Evolutionary conservation across 345 rosid genomes (phyloP).

Genomic region (Linum lewisii): DNA sequence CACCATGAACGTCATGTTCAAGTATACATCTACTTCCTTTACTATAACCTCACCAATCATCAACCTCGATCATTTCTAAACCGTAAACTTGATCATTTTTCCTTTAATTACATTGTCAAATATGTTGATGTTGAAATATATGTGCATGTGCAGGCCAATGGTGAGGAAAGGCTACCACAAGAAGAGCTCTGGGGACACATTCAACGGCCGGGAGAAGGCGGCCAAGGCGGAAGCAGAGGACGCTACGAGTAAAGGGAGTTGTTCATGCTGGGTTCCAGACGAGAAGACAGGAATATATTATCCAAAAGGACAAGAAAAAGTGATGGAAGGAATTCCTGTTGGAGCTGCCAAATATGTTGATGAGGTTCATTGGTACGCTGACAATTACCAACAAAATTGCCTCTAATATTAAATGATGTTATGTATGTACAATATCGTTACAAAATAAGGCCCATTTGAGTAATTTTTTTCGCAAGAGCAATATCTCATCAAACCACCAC

Average conservation of each 20-base stretch:
- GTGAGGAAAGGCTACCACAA: constrained; percentile 1
- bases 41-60: not conserved
- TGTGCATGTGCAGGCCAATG: constrained; percentile 3
- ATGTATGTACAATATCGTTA: not conserved
- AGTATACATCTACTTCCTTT: not conserved
- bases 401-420: no score
- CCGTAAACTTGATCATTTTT: no score
- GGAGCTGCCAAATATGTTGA: constrained; percentile 21
- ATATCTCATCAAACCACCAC: no score
- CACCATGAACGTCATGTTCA: constrained; percentile 5
- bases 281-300: constrained; percentile 26
- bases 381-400: not conserved
- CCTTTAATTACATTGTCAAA: no score
- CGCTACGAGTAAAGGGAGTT: not conserved
- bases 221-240: not conserved
- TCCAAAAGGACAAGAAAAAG: constrained; percentile 47
- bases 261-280: not conserved
- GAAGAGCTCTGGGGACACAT: constrained; percentile 1
- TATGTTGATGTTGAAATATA: not conserved
- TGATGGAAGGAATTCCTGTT: constrained; percentile 29
- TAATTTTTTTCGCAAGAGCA: no score
- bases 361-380: constrained; percentile 13
- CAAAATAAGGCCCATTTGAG: no score
- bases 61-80: not conserved
- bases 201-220: not conserved